Evolutionary conservation across 1,284 basidiomycete genomes (phyloP), one percentile per base, ranked within the genome.

Genomic region (Rugosomyces carneus): DNA sequence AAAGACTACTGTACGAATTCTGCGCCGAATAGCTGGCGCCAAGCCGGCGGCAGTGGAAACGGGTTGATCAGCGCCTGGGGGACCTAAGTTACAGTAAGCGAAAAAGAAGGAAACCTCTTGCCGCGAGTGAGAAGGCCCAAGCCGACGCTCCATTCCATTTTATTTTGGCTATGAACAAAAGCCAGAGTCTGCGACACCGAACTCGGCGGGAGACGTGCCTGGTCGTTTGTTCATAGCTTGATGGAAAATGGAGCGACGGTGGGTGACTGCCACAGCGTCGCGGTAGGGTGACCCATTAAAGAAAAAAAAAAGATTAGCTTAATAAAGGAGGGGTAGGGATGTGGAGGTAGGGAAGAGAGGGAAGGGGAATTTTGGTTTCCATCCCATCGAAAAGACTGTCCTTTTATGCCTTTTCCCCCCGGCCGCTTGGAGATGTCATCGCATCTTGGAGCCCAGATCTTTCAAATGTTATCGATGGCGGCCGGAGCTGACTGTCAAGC

Each of bases 81-180:
- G 36, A 2, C 18, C 18, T 9, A 15, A 21, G 8, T 11, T 0
- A 42, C 6, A 24, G 19, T 15, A 42, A 35, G 36, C 32, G 27
- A 31, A 16, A n/a, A 40, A 37, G 36, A 31, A 24, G 21, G 16
- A 18, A 37, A 29, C 3, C 7, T 3, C 10, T 1, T 38, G 8
- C 36, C 31, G 24, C 24, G 27, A 27, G 15, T 9, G 24, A 36
- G 40, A 47, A 40, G 44, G 37, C 48, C 38, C 27, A 29, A 23
- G 40, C 48, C 32, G 59, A 62, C 60, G 55, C 62, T 61, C 58
- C 53, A 48, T 48, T 54, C 53, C 57, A 60, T 59, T 47, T 48
- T 67, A 66, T 65, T 66, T 67, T 61, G 64, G 62, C 66, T 69
- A 69, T 68, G 66, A 68, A 65, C 64, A 68, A 49, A 62, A 57